Conservation (phyloP, 73 alveolate species). For the Paramecium bursaria region DNA sequence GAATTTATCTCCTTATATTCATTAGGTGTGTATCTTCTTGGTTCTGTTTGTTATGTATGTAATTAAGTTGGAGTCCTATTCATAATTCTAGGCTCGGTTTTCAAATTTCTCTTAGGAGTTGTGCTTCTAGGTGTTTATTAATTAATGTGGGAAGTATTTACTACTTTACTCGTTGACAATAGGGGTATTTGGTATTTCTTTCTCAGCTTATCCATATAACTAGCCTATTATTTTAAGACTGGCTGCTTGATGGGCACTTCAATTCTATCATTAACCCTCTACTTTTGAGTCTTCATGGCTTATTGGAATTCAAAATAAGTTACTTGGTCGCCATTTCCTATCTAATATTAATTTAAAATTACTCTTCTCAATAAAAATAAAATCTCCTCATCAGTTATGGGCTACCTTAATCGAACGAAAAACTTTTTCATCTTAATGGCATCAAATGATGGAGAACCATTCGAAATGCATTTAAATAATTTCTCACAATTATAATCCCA, state of each 20-base stretch:
- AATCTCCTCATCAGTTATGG: conserved; percentile 1
- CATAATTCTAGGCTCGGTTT: background rate
- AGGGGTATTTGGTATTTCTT: background rate
- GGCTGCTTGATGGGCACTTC: conserved; percentile 2
- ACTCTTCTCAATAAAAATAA: conserved; percentile 23
- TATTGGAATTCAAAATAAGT: conserved; percentile 1
- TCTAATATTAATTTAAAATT: background rate
- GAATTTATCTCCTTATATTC: conserved; percentile 12
- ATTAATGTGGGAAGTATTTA: background rate
- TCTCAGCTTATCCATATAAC: conserved; percentile 44
- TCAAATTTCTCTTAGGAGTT: background rate
- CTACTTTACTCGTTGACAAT: background rate
- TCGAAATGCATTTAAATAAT: background rate
- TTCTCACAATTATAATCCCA: conserved; percentile 4
- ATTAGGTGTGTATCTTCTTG: background rate
- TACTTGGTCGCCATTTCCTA: conserved; percentile 39
- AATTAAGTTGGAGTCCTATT: conserved; percentile 13
- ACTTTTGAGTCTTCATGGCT: conserved; percentile 16
- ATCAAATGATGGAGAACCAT: background rate
- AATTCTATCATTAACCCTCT: background rate
- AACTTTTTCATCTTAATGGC: background rate
- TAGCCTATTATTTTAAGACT: background rate
- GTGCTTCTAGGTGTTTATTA: background rate
- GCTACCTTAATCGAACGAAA: conserved; percentile 1
- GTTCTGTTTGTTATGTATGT: conserved; percentile 21